A percentile compares a stretch with the other conserved stretches of the same genome.
These are phyloP conservation scores for Rhizophagus sp. DNA, from an alignment of 192 early-diverging fungal genomes.

Conservation along the genomic window DNA sequence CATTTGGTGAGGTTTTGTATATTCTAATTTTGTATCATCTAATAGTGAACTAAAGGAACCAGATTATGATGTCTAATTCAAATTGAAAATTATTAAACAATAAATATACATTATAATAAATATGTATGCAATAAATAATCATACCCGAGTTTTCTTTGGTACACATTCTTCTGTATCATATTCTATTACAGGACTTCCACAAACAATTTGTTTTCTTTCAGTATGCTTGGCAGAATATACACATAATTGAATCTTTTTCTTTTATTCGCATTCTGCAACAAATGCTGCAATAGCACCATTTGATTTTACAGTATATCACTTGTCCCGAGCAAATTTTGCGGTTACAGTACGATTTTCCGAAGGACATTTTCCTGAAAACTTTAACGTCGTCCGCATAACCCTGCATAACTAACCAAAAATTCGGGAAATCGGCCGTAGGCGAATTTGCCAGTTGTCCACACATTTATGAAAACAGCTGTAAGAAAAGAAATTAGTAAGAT, in stretches of 20 bases:
- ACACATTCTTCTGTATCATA: not conserved
- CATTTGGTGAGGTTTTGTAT: not conserved
- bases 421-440: no score
- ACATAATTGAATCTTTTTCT: not conserved
- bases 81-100: not conserved
- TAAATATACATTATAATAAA: no score
- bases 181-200: not conserved
- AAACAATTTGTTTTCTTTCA: not conserved
- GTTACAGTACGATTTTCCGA: not conserved
- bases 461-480: no score
- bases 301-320: no score
- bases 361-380: no score
- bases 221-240: not conserved
- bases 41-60: not conserved
- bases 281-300: not conserved
- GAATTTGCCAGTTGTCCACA: no score
- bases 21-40: not conserved
- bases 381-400: no score
- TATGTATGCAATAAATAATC: no score
- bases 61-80: not conserved
- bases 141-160: no score
- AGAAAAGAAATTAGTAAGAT: no score
- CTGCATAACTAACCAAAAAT: no score
- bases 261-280: not conserved
- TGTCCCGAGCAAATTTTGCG: not conserved